Evolutionary conservation across 2,329 filamentous ascomycete species (phyloP).

Genomic region (Pseudocercospora pini-densiflorae): DNA sequence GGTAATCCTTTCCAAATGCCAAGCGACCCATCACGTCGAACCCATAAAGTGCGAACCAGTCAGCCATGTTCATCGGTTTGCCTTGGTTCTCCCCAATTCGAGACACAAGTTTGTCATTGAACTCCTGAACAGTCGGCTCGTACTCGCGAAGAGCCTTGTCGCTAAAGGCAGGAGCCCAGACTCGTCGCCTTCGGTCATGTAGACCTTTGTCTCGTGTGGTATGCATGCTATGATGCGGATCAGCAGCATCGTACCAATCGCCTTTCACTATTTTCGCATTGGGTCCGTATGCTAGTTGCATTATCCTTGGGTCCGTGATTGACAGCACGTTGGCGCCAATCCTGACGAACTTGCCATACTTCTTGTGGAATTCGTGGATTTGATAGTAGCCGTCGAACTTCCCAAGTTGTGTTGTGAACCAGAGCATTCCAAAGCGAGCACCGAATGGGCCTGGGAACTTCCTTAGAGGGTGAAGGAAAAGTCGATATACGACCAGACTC

Average conservation of each 20-base stretch:
- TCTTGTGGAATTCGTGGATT: slow-evolving; percentile 39
- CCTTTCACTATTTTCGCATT: slow-evolving; percentile 47
- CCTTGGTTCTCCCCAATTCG: slow-evolving; percentile 34
- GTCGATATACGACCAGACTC: slow-evolving; percentile 45
- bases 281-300: slow-evolving; percentile 45
- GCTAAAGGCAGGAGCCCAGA: slow-evolving; percentile 50
- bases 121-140: slow-evolving; percentile 43
- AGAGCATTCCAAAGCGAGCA: slow-evolving; percentile 42
- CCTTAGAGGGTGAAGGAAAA: slow-evolving; percentile 39
- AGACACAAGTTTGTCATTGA: slow-evolving; percentile 43
- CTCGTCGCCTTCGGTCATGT: slow-evolving; percentile 46
- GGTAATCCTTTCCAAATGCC: slow-evolving; percentile 50
- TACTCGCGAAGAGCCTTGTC: slow-evolving; percentile 49
- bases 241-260: slow-evolving; percentile 46
- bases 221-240: slow-evolving; percentile 45
- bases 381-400: slow-evolving; percentile 36
- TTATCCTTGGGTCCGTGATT: slow-evolving; percentile 42
- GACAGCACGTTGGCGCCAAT: slow-evolving; percentile 44
- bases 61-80: slow-evolving; percentile 43
- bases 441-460: slow-evolving; percentile 42
- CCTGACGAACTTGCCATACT: slow-evolving; percentile 43
- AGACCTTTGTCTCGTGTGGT: slow-evolving; percentile 42
- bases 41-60: slow-evolving; percentile 49
- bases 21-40: slow-evolving; percentile 54
- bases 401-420: slow-evolving; percentile 30